Percentiles rank a stretch among this genome's conserved stretches.
These are phyloP conservation scores for Pichia sp. DNA, from an alignment of 1,139 yeast genomes.

Conservation along the genomic window DNA sequence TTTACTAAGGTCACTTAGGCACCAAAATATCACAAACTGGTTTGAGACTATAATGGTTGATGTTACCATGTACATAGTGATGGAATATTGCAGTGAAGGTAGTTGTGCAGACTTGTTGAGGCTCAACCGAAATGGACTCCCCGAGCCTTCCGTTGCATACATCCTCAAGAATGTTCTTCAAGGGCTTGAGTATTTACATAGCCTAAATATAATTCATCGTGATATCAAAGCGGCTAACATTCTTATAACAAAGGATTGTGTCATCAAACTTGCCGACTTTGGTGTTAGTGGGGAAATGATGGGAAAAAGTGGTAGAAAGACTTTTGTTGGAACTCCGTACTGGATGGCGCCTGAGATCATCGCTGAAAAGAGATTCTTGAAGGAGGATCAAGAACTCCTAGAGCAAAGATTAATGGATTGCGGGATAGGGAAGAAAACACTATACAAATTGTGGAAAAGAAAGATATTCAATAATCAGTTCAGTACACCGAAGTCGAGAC, in stretches of 20 bases:
- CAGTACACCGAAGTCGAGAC: too few species aligned
- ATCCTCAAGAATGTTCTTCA: conserved; percentile 52
- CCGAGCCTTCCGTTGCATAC: conserved; percentile 52
- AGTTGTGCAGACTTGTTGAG: conserved; percentile 72
- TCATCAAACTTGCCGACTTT: conserved; percentile 73
- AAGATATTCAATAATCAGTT: too few species aligned
- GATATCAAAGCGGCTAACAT: conserved; percentile 84
- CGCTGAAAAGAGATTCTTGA: conserved; percentile 13
- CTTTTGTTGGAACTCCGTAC: conserved; percentile 85
- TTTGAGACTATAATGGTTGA: conserved; percentile 55
- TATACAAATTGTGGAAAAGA: conserved; percentile 13
- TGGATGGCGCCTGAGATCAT: conserved; percentile 96
- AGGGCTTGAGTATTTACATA: conserved; percentile 67
- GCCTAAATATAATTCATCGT: conserved; percentile 70
- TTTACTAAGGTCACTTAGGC: conserved; percentile 56
- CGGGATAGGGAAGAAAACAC: conserved; percentile 8
- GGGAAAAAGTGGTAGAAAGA: conserved; percentile 52
- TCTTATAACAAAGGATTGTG: conserved; percentile 53
- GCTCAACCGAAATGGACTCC: conserved; percentile 38
- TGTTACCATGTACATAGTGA: conserved; percentile 73
- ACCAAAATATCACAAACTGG: conserved; percentile 61
- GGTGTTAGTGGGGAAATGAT: conserved; percentile 81
- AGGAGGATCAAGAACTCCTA: conserved; percentile 6
- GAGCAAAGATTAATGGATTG: conserved; percentile 9
- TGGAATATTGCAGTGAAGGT: conserved; percentile 94